A percentile compares a stretch with the other conserved stretches of the same genome.
Evolutionary conservation across 1,139 yeast genomes (phyloP).

Genomic region (Blastobotrys illinoisensis): DNA sequence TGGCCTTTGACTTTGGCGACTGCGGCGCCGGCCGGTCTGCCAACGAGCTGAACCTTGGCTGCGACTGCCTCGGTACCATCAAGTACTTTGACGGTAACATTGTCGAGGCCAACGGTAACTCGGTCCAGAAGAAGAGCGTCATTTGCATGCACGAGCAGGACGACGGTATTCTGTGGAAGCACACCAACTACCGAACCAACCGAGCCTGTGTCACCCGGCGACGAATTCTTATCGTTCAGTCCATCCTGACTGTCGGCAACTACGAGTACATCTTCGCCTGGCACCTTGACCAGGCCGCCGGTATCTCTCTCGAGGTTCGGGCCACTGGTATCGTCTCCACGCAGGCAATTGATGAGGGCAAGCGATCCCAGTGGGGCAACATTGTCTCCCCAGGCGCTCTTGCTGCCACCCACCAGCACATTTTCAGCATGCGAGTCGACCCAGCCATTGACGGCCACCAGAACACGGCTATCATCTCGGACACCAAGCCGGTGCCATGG

Average conservation of each 20-base stretch:
- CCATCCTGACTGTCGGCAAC: conserved; percentile 86
- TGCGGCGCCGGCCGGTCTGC: conserved; percentile 83
- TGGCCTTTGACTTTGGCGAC: conserved; percentile 89
- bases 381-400: conserved; percentile 78
- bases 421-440: conserved; percentile 77
- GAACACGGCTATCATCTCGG: conserved; percentile 65
- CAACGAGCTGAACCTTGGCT: conserved; percentile 69
- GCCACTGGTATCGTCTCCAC: conserved; percentile 72
- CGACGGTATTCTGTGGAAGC: conserved; percentile 74
- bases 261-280: conserved; percentile 78
- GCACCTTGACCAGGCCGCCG: conserved; percentile 78
- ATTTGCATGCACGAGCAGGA: conserved; percentile 91
- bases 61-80: conserved; percentile 87
- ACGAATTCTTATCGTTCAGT: conserved; percentile 79
- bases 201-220: conserved; percentile 75
- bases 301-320: conserved; percentile 75
- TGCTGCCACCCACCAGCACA: conserved; percentile 89
- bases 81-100: conserved; percentile 69
- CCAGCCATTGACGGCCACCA: conserved; percentile 84
- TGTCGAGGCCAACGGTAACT: conserved; percentile 59
- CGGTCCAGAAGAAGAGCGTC: conserved; percentile 61
- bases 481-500: conserved; percentile 62
- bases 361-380: conserved; percentile 77
- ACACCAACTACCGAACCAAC: conserved; percentile 74
- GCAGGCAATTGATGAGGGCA: conserved; percentile 76